Conservation (phyloP, 345 rosid genomes). For the Pistacia atlantica region DNA sequence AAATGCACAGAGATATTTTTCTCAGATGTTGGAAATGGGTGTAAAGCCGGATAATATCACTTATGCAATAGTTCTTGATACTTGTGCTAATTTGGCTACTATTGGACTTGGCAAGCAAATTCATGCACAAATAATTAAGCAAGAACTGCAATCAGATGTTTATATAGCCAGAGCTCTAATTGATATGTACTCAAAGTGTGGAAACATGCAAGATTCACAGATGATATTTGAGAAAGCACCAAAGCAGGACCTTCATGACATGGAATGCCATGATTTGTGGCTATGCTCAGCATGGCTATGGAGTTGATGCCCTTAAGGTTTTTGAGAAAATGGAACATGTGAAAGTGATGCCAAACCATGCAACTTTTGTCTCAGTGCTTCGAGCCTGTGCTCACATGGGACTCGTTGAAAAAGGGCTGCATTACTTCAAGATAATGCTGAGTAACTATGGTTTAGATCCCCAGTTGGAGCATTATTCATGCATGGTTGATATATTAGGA, state of each 20-base stretch:
- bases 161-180: constrained; percentile 88
- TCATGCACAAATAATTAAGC: constrained; percentile 79
- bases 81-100: constrained; percentile 84
- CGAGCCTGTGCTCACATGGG: constrained; percentile 94
- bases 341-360: constrained; percentile 67
- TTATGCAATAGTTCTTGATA: constrained; percentile 80
- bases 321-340: constrained; percentile 61
- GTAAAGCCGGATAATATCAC: constrained; percentile 79
- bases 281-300: constrained; percentile 85
- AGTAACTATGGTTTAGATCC: constrained; percentile 61
- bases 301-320: constrained; percentile 64
- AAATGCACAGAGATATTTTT: constrained; percentile 70
- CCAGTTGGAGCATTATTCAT: constrained; percentile 80
- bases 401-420: constrained; percentile 55
- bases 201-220: constrained; percentile 73
- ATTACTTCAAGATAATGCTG: constrained; percentile 69
- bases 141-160: constrained; percentile 68
- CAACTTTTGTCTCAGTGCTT: constrained; percentile 89
- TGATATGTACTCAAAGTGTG: constrained; percentile 96
- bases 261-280: constrained; percentile 96
- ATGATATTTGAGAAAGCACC: constrained; percentile 68
- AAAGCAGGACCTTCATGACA: constrained; percentile 68
- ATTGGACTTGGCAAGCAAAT: constrained; percentile 83
- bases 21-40: constrained; percentile 65
- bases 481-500: constrained; percentile 92